Evolutionary conservation across 148 eudicot species (phyloP), one percentile per base, ranked within the genome.

Genomic region (Silene latifolia): DNA sequence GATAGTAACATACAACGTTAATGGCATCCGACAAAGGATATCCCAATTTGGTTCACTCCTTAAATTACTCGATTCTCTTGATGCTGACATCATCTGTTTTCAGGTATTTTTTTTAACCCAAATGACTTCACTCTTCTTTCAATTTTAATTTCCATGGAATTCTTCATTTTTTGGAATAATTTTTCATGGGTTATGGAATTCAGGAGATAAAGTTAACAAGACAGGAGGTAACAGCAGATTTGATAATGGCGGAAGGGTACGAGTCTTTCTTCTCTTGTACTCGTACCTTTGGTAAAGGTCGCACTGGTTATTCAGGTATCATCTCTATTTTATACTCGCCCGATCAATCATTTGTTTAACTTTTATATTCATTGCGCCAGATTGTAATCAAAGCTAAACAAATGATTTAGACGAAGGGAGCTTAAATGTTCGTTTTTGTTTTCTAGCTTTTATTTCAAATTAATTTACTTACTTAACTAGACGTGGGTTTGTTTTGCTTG

Each of bases 261-360:
- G 98, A 92, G 77, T 92, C 97, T 35, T 95, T 95, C 83, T 90
- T 95, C 75, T 92, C 98, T 8, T 95, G 98, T 85, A 90, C 97
- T 15, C 97, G 98, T 29, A 88, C 94, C 29, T 62, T 71, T 29
- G 91, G 89, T 25, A 89, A 83, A 82, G 96, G 93, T 39, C 96
- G 97, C 67, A 80, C 88, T 32, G 78, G 96, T 19, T 95, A 95
- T 80, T 95, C 97, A 75, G 98, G 98, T 95, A 78, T 14, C 65
- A 24, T 32, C 39, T 53, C n/a, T 68, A 15, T 35, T 7, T 6
- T 35, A 19, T 19, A 51, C 56, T 4, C 56, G 44, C 9, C 56
- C 9, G n/a, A n/a, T n/a, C 56, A 15, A 12, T 51, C 56, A 51
- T 51, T 51, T 13, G 56, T 51, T 51, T 51, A 48, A 2, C 3